Conservation (phyloP, 73 alveolate genomes). For the Paramecium tetraurelia region DNA sequence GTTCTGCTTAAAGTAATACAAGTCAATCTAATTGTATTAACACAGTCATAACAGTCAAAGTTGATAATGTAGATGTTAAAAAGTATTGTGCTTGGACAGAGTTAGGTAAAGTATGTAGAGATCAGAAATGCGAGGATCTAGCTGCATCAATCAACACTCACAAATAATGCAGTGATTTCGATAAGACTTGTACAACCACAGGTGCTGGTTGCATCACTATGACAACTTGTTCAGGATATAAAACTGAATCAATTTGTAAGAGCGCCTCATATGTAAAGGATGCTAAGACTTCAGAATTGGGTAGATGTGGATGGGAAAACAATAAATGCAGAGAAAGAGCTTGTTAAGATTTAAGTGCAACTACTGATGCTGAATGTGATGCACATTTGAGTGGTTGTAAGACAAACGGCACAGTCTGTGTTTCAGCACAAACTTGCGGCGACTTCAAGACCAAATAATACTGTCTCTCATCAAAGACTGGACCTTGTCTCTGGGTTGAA, state of each 20-base stretch:
- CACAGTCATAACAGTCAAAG: background rate
- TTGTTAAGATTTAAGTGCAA: background rate
- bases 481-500: conserved; percentile 3
- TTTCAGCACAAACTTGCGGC: background rate
- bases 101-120: background rate
- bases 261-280: background rate
- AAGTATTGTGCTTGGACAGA: conserved; percentile 25
- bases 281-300: background rate
- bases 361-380: conserved; percentile 8
- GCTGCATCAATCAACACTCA: background rate
- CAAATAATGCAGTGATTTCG: background rate
- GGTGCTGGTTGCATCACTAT: conserved; percentile 23
- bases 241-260: background rate
- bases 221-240: background rate
- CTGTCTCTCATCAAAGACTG: background rate
- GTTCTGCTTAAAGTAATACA: background rate
- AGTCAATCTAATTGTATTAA: background rate
- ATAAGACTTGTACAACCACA: background rate
- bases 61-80: background rate
- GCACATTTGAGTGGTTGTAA: conserved; percentile 2
- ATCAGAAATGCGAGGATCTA: background rate
- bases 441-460: background rate
- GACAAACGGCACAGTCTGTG: background rate
- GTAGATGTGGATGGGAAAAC: conserved; percentile 21
- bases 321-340: conserved; percentile 1